Conservation (phyloP, 768 basidiomycete genomes). For the Suillus plorans region DNA sequence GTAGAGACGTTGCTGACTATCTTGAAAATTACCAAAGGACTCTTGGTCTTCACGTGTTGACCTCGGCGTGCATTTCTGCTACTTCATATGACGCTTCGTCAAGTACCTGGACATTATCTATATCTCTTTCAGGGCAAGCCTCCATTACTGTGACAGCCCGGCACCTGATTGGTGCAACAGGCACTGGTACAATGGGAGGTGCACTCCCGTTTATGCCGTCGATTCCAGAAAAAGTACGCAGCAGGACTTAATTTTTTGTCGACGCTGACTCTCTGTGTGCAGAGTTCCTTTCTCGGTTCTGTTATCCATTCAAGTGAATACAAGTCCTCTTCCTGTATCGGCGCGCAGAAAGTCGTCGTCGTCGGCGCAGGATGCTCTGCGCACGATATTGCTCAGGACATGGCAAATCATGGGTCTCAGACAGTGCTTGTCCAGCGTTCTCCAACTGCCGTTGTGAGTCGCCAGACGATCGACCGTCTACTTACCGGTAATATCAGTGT, state of each 20-base stretch:
- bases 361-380: constrained; percentile 16
- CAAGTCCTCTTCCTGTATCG: not conserved
- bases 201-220: not conserved
- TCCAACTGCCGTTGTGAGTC: constrained; percentile 10
- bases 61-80: not conserved
- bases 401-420: constrained; percentile 4
- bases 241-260: not conserved
- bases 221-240: constrained; percentile 2
- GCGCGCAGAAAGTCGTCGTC: constrained; percentile 5
- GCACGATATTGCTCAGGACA: constrained; percentile 14
- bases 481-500: constrained; percentile 5
- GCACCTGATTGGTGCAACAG: constrained; percentile 9
- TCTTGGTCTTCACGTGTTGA: constrained; percentile 10
- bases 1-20: constrained; percentile 10
- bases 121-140: not conserved
- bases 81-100: not conserved
- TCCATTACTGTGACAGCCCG: not conserved
- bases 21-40: constrained; percentile 10
- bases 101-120: constrained; percentile 1
- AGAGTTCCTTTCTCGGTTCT: constrained; percentile 6
- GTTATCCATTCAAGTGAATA: constrained; percentile 7
- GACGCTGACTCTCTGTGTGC: not conserved
- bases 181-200: constrained; percentile 4
- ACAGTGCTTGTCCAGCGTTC: constrained; percentile 12
- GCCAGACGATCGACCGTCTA: constrained; percentile 8